Base-by-base conservation (phyloP, 2,329 filamentous ascomycete genomes). In the Aspergillus versicolor region DNA sequence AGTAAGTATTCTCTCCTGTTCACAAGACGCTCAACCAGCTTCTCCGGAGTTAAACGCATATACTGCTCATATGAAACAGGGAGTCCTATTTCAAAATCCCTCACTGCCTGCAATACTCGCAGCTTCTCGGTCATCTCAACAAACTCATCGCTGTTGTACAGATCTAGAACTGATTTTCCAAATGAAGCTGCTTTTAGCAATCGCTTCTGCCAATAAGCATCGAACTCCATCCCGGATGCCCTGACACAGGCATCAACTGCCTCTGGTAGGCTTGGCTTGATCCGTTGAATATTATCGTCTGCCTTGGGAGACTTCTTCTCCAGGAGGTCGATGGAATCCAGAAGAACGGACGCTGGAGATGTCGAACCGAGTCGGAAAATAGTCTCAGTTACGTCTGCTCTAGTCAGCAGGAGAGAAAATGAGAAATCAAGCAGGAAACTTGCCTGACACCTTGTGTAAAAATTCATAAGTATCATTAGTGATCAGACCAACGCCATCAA, bases 71-170 rank as follows among this genome's bases (percentile, higher is more conserved):
- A 96, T 4, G 92, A 96, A 4, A 99, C 74, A 0, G 93, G 92
- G 21, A 99, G 79, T 2, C 94, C 94, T 52, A 97, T 84, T 67
- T 95, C 90, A 70, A 94, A 97, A 73, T 90, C 95, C 51, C 94
- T 87, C 12, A 93, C 89, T 6, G 93, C 93, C 67, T 97, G 97
- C 47, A 99, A 81, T 0, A 99, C 92, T 15, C 94, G 88, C 15
- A 99, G 78, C 1, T 88, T 94, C 73, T 99, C 93, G 65, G 92
- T 96, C 88, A 97, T 97, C 61, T 97, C 93, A 53, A 99, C 94
- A 75, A 97, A 99, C 63, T 99, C 93, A 69, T 99, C 94, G 69
- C 92, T 97, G 74, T 94, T 97, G 76, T 97, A 99, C 12, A 97
- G 87, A 67, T 97, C 94, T 3, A 99, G 82, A 0, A 97, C 94